Evolutionary conservation across 1,284 basidiomycete genomes (phyloP).

Genomic region (Thecaphora thlaspeos): DNA sequence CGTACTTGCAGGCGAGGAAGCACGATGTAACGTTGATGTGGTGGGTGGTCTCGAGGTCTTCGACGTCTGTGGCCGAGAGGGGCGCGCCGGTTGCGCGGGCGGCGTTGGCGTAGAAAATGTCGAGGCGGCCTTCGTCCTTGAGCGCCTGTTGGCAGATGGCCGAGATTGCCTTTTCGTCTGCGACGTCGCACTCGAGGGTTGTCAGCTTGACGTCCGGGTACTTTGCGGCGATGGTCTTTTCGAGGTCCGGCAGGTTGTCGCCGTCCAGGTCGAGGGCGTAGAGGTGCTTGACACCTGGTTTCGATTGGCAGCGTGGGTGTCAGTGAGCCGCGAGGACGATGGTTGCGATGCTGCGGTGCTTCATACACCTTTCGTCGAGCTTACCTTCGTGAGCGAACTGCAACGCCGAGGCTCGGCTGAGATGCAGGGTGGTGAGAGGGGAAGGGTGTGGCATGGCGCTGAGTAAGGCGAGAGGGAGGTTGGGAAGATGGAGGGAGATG

Average conservation of each 20-base stretch:
- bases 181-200: slow-evolving; percentile 71
- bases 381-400: slow-evolving; percentile 46
- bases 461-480: no score
- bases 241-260: slow-evolving; percentile 71
- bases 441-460: background rate
- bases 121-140: slow-evolving; percentile 77
- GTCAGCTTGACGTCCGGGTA: slow-evolving; percentile 73
- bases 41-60: slow-evolving; percentile 74
- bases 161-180: slow-evolving; percentile 72
- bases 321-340: no score
- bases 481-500: no score
- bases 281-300: slow-evolving; percentile 74
- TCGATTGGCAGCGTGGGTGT: background rate
- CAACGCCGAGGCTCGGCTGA: slow-evolving; percentile 34
- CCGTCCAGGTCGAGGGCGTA: slow-evolving; percentile 78
- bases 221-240: slow-evolving; percentile 67
- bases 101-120: slow-evolving; percentile 87
- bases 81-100: slow-evolving; percentile 61
- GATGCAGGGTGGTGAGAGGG: no score
- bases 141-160: slow-evolving; percentile 71
- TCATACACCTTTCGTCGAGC: no score
- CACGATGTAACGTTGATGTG: slow-evolving; percentile 81
- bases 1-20: slow-evolving; percentile 87
- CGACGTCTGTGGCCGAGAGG: slow-evolving; percentile 66
- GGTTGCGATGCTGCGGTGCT: no score